Evolutionary conservation across 164 flowering plant genomes (phyloP), one percentile per base, ranked within the genome.

Genomic region (Annona cherimola): DNA sequence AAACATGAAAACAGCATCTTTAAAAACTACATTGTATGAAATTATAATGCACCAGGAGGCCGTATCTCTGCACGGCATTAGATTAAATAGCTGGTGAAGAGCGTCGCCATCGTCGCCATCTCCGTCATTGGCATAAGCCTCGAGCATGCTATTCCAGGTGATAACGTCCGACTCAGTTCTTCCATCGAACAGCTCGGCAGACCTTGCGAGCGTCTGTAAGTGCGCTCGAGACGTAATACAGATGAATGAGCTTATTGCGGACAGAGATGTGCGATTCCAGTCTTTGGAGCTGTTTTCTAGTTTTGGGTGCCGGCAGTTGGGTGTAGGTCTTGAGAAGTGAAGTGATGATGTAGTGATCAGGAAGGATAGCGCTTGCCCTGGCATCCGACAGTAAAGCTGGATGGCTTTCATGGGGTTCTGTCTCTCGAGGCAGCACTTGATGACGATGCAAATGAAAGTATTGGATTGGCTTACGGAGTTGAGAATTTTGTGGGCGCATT

Each of bases 41-140:
- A 74, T 74, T 71, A 74, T 61, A 2, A 67, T 74, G 40, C 62
- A 68, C 76, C 76, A 74, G 20, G 71, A 67, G 3, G 62, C 76
- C 1, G n/a, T 45, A 62, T 74, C 76, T 68, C 68, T 5, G 2
- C 39, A 2, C 5, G 68, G 71, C 76, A 74, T 74, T 68, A 60
- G 42, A 61, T 68, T 61, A n/a, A 74, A 74, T 46, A 74, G 60
- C 11, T 9, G 64, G n/a, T 59, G 61, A 18, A 65, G 68, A 16
- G 69, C 63, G 7, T 42, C 45, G 8, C 69, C 68, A 26, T 26
- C 63, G 7, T 42, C 45, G 8, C 9, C 57, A 43, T 73, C 75
- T 20, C 40, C 26, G 9, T 12, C 11, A 19, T 43, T 55, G 2
- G 70, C 69, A 55, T 65, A 73, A 0, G 69, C 70, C 66, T 66